phyloP scores from a whole-genome alignment of 2,329 filamentous ascomycete genomes.

The Mycosphaerella arachidis region DNA sequence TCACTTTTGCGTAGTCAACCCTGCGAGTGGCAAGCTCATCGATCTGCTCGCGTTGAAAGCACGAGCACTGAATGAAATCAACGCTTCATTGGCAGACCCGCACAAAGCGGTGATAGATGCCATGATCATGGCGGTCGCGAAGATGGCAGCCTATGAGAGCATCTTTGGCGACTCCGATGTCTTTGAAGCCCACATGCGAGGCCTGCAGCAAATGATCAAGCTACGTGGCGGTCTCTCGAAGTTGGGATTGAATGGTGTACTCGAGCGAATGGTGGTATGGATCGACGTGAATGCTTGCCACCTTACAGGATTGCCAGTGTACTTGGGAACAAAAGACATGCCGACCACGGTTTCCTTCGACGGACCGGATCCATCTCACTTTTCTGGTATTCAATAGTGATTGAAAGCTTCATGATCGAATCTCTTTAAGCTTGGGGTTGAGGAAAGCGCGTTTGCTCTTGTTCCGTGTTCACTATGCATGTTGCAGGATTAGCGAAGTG shows the following conservation, averaged over 20 bases:
- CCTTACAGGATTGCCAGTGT: conserved; percentile 15
- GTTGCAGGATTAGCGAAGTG: no score
- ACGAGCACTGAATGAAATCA: conserved; percentile 41
- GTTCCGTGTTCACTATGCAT: no score
- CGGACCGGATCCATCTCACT: conserved; percentile 23
- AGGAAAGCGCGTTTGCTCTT: no score
- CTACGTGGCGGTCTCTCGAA: conserved; percentile 40
- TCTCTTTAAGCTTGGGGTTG: no score
- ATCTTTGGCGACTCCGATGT: conserved; percentile 41
- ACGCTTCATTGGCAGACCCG: conserved; percentile 31
- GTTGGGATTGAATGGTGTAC: conserved; percentile 42
- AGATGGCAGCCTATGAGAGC: conserved; percentile 49
- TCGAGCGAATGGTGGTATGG: conserved; percentile 45
- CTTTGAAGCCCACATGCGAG: conserved; percentile 45
- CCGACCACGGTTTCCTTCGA: conserved; percentile 21
- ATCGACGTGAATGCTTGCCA: conserved; percentile 36
- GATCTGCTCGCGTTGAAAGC: conserved; percentile 40
- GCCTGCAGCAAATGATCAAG: conserved; percentile 38
- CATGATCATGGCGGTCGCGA: conserved; percentile 45
- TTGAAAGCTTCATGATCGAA: not conserved
- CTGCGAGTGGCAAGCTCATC: conserved; percentile 18
- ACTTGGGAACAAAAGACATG: conserved; percentile 17
- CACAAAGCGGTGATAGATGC: conserved; percentile 34
- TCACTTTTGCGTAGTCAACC: conserved; percentile 34
- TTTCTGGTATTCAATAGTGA: conserved; percentile 18